These are phyloP conservation scores for Podila minutissima DNA, from an alignment of 192 early-diverging fungal genomes.

Conservation along the genomic window DNA sequence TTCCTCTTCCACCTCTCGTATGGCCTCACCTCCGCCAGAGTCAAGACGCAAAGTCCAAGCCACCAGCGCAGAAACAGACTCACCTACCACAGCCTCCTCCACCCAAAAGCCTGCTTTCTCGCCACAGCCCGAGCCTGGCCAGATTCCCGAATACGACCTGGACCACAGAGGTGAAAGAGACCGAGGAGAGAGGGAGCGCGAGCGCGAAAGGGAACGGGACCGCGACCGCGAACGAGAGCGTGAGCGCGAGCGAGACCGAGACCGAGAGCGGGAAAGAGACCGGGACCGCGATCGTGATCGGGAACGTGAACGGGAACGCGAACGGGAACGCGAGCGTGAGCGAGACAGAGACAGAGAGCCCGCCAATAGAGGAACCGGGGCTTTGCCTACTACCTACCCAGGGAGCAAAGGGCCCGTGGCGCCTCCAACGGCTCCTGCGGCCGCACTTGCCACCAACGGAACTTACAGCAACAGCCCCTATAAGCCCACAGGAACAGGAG, in stretches of 20 bases:
- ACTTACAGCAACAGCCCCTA: neutral
- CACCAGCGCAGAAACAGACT: neutral
- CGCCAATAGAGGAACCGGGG: neutral
- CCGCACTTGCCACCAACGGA: neutral
- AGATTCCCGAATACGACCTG: conserved; percentile 48
- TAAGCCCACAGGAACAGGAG: neutral
- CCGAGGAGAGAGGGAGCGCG: conserved; percentile 25
- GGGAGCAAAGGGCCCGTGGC: neutral
- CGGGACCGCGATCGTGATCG: conserved; percentile 17
- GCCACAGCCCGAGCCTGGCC: conserved; percentile 33
- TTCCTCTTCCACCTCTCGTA: conserved; percentile 2
- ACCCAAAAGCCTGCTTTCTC: conserved; percentile 8
- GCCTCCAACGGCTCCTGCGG: neutral
- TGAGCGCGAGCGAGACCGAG: conserved; percentile 16
- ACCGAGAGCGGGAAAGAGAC: conserved; percentile 32
- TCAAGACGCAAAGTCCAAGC: neutral
- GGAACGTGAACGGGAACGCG: conserved; percentile 20
- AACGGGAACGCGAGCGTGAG: conserved; percentile 19
- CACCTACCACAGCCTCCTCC: neutral
- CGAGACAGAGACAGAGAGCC: conserved; percentile 32
- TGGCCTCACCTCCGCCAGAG: conserved; percentile 14
- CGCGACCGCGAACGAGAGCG: conserved; percentile 6
- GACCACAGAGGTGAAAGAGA: conserved; percentile 33
- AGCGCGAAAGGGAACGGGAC: conserved; percentile 16
- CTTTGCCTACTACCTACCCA: no score